A percentile compares a stretch with the other conserved stretches of the same genome.
Conservation (phyloP, 768 basidiomycete species). For the Collybia mongolica region DNA sequence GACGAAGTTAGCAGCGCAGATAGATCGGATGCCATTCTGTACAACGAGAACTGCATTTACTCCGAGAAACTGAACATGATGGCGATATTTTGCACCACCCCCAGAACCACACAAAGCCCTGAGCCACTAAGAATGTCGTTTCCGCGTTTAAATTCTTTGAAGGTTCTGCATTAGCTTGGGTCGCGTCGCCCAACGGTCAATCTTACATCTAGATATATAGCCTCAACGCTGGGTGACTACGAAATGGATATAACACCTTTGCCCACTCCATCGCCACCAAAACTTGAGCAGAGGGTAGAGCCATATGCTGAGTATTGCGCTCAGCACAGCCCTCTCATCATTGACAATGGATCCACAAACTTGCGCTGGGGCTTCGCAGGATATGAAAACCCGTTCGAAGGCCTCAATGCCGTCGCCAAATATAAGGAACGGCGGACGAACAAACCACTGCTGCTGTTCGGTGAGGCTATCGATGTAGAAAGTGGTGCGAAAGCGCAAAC, state of each 20-base stretch:
- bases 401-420: constrained; percentile 74
- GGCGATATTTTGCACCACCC: too few relatives aligned
- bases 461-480: constrained; percentile 85
- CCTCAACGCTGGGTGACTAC: too few relatives aligned
- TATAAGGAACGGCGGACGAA: constrained; percentile 90
- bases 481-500: constrained; percentile 77
- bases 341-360: constrained; percentile 86
- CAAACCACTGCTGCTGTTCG: constrained; percentile 82
- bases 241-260: constrained; percentile 8
- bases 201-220: too few relatives aligned
- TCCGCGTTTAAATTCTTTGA: too few relatives aligned
- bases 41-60: background rate
- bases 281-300: constrained; percentile 25
- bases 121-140: too few relatives aligned
- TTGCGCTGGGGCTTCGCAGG: constrained; percentile 84
- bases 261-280: constrained; percentile 13
- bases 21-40: constrained; percentile 47
- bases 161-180: too few relatives aligned
- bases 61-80: background rate
- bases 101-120: too few relatives aligned
- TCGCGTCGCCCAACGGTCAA: too few relatives aligned
- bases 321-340: constrained; percentile 64
- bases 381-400: constrained; percentile 52
- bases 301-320: constrained; percentile 53
- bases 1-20: constrained; percentile 72